Evolutionary conservation across 2,329 filamentous ascomycete genomes (phyloP).

Genomic region (Talaromyces atroroseus): DNA sequence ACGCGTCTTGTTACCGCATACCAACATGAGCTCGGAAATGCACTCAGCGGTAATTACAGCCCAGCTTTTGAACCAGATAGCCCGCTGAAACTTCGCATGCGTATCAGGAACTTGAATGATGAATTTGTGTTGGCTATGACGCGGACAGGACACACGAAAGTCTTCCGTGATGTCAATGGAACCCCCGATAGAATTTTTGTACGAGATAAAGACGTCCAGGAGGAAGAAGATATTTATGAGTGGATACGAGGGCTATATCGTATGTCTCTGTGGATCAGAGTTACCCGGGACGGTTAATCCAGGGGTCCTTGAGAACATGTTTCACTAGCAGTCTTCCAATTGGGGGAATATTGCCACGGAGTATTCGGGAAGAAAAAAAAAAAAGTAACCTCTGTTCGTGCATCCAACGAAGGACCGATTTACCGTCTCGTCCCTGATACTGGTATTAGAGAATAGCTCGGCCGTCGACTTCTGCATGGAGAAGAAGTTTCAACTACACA

Average conservation of each 20-base stretch:
- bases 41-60: conserved; percentile 16
- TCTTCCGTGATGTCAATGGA: conserved; percentile 12
- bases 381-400: background rate
- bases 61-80: conserved; percentile 5
- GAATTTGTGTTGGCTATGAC: conserved; percentile 14
- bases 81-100: conserved; percentile 17
- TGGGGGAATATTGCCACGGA: conserved; percentile 15
- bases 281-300: conserved; percentile 20
- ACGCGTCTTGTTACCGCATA: conserved; percentile 14
- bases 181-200: conserved; percentile 8
- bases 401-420: background rate
- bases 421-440: background rate
- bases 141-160: conserved; percentile 9
- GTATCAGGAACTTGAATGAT: conserved; percentile 15
- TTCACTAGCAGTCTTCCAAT: conserved; percentile 16
- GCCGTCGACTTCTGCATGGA: conserved; percentile 19
- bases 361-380: too few relatives aligned
- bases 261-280: conserved; percentile 18
- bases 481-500: conserved; percentile 38
- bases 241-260: conserved; percentile 18
- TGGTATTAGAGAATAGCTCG: background rate
- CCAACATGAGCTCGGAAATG: conserved; percentile 14
- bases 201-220: background rate
- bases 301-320: conserved; percentile 17
- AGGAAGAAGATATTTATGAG: conserved; percentile 13